Evolutionary conservation across 805 yeast genomes (phyloP).

Genomic region (Suhomyces tanzawaensis): DNA sequence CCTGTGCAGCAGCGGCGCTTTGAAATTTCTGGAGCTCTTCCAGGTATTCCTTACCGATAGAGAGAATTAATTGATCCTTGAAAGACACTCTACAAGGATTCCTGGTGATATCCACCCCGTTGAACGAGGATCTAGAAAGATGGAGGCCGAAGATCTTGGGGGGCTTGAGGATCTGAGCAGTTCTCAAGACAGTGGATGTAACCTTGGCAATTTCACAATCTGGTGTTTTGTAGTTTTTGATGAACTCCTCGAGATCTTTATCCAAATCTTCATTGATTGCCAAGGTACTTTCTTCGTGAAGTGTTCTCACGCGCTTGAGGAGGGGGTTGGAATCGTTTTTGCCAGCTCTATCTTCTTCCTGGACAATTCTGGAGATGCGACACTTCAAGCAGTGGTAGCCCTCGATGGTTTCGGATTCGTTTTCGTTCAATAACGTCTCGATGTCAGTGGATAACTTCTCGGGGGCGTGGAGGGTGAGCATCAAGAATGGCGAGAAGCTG

Average conservation of each 20-base stretch:
- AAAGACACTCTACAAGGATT: constrained; percentile 72
- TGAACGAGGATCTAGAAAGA: constrained; percentile 77
- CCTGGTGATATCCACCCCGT: constrained; percentile 64
- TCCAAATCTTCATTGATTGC: constrained; percentile 67
- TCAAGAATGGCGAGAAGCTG: constrained; percentile 58
- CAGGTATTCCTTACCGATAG: constrained; percentile 44
- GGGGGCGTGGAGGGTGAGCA: constrained; percentile 76
- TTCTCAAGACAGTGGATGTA: constrained; percentile 66
- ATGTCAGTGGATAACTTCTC: constrained; percentile 46
- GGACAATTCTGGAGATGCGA: constrained; percentile 36
- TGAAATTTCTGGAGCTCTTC: constrained; percentile 38
- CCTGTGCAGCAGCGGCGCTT: constrained; percentile 17
- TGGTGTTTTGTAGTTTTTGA: constrained; percentile 44
- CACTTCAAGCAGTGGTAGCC: constrained; percentile 82
- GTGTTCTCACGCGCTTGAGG: constrained; percentile 22
- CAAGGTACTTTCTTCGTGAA: constrained; percentile 35
- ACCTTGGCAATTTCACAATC: constrained; percentile 46
- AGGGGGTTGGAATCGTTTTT: constrained; percentile 21
- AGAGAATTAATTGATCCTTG: constrained; percentile 51
- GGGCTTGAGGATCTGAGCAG: constrained; percentile 55
- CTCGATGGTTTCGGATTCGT: constrained; percentile 66
- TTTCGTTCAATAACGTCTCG: constrained; percentile 52
- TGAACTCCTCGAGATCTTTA: constrained; percentile 44
- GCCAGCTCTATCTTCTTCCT: constrained; percentile 23
- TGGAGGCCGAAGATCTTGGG: constrained; percentile 80